Evolutionary conservation across 1,284 basidiomycete genomes (phyloP), one percentile per base, ranked within the genome.

Genomic region (Agaricales sp.): DNA sequence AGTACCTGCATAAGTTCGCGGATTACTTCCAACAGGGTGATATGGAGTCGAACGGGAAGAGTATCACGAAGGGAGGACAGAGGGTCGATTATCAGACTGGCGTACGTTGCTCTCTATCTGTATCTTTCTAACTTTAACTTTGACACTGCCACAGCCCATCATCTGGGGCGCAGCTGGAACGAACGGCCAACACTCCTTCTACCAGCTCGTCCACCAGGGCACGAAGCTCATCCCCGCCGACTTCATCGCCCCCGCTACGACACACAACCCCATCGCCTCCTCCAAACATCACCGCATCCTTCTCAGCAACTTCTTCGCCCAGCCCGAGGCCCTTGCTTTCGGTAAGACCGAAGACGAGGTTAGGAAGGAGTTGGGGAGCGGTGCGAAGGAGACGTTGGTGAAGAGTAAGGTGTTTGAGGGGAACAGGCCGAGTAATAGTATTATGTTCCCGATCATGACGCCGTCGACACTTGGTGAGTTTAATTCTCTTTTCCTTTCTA

Each of bases 21-120:
- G 95, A 98, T 70, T 99, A 99, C 77, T 99, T 99, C 89, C 95
- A 99, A 69, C 95, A 99, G 73, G 94, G 94, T 44, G 95, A 99
- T 69, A 99, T 99, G 95, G 95, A 99, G 71, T 96, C 92, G 19
- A 98, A 99, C 68, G 95, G 95, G 54, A 99, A 99, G 75, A 90
- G 82, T 53, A 78, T 97, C 56, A 97, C 94, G 59, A 99, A 98
- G 73, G 76, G 82, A 57, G 95, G 94, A 18, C 75, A 91, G 55
- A 85, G 88, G 48, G 95, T 99, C 18, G 69, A 90, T 70, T 99
- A 98, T 71, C 85, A 99, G 73, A 99, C 95, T 48, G 96, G 95
- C 41, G 87, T 91, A 68, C 47, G 85, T 74, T 14, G 13, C 19
- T 43, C 43, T 26, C 48, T n/a, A 20, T 3, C 21, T 48, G 25